Base-by-base conservation (phyloP, 495 filamentous ascomycete genomes). In the Parmelia sp. region DNA sequence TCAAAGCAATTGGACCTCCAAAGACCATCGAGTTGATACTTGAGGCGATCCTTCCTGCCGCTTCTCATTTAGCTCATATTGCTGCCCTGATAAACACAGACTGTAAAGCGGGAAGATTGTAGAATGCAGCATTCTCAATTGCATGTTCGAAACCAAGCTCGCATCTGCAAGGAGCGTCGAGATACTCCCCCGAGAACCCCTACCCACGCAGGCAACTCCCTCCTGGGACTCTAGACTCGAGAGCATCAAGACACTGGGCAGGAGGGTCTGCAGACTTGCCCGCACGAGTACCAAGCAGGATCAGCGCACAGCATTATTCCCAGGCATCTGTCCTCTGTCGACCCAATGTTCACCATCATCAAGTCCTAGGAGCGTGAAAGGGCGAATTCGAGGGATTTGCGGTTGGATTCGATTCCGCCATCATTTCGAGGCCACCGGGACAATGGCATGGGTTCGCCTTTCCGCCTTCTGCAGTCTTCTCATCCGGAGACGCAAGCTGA, bases 251-350 rank as follows among this genome's bases (percentile, higher is more conserved):
- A 8, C 12, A 29, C 14, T 29, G 27, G 25, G 49, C 17, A 53
- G 44, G 44, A 47, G 44, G n/a, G n/a, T 47, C 44, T 47, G 44
- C 25, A 25, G 44, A 47, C n/a, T 47, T 47, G n/a, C 44, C 44
- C 11, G n/a, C 9, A 36, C 4, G 35, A 36, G 10, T n/a, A n/a
- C n/a, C n/a, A n/a, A n/a, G 21, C 40, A 2, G 21, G 15, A 19
- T 19, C 8, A 21, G 40, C 17, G 4, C 40, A 21, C 40, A 44
- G 21, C 21, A 45, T 45, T 3, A 17, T 8, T 10, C 4, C 23
- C 42, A 21, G 3, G 42, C 42, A 17, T 17, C 40, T 45, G 42
- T 23, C 42, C 42, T 45, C 21, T 23, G 42, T 45, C 42, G 21
- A 17, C 42, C 8, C 19, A 45, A 6, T 7, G 42, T n/a, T 12